phyloP scores from a whole-genome alignment of 2,329 filamentous ascomycete genomes.

The Ceratocystis cubensis region DNA sequence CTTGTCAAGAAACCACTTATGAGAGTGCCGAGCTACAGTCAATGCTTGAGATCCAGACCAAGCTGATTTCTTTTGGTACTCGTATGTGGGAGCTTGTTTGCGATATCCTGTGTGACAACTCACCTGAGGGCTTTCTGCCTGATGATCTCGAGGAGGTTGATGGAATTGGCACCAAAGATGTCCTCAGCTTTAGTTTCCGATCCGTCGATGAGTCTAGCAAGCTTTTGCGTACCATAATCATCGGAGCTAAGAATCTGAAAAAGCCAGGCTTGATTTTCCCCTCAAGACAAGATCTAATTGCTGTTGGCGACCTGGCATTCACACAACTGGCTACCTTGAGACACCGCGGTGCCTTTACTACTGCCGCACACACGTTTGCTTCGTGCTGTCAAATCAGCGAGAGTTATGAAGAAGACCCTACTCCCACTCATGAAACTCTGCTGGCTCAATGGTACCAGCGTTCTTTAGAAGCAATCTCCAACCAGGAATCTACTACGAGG shows the following conservation, averaged over 20 bases:
- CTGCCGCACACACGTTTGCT: slow-evolving; percentile 78
- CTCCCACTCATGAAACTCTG: slow-evolving; percentile 31
- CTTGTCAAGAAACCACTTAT: slow-evolving; percentile 21
- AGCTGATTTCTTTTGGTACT: slow-evolving; percentile 41
- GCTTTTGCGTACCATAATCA: slow-evolving; percentile 51
- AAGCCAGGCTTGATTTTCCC: slow-evolving; percentile 36
- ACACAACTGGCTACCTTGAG: slow-evolving; percentile 69
- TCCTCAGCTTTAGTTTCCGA: slow-evolving; percentile 89
- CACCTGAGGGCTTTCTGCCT: slow-evolving; percentile 75
- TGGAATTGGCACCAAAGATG: slow-evolving; percentile 70
- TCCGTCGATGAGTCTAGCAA: slow-evolving; percentile 88
- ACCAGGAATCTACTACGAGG: slow-evolving; percentile 69
- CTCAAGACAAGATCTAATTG: slow-evolving; percentile 43
- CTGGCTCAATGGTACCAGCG: slow-evolving; percentile 61
- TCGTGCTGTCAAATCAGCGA: slow-evolving; percentile 59
- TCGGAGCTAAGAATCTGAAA: slow-evolving; percentile 39
- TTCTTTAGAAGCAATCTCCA: slow-evolving; percentile 57
- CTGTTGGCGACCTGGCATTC: slow-evolving; percentile 63
- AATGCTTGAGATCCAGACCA: slow-evolving; percentile 19
- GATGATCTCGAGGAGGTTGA: slow-evolving; percentile 61
- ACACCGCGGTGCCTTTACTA: slow-evolving; percentile 86
- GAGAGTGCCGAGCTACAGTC: slow-evolving; percentile 14
- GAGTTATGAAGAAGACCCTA: slow-evolving; percentile 30
- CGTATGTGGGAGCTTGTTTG: slow-evolving; percentile 67
- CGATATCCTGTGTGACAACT: slow-evolving; percentile 78